phyloP scores from a whole-genome alignment of 2,329 filamentous ascomycete genomes.

The Exophiala sp. region DNA sequence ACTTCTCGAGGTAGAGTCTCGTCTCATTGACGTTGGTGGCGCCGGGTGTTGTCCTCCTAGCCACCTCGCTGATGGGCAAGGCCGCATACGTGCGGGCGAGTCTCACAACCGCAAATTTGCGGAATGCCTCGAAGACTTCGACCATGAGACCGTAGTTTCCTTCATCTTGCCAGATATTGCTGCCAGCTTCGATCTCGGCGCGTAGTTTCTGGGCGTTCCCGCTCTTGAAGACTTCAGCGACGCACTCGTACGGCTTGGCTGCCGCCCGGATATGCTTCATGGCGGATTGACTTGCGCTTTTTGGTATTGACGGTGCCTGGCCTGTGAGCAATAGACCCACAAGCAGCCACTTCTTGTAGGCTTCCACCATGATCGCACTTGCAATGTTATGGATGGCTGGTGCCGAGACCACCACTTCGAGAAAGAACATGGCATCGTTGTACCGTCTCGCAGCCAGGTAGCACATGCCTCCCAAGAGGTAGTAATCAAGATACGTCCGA shows the following conservation, averaged over 20 bases:
- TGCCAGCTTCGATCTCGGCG: constrained; percentile 57
- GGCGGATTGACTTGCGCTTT: constrained; percentile 49
- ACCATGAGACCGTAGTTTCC: constrained; percentile 65
- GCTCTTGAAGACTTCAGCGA: constrained; percentile 64
- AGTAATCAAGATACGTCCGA: constrained; percentile 56
- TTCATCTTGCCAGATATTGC: constrained; percentile 61
- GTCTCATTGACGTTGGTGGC: constrained; percentile 30
- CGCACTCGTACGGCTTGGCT: constrained; percentile 62
- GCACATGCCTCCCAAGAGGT: constrained; percentile 58
- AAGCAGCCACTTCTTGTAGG: constrained; percentile 87
- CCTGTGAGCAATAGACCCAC: constrained; percentile 67
- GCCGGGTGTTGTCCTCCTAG: constrained; percentile 33
- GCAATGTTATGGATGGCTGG: constrained; percentile 57
- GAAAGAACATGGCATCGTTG: constrained; percentile 55
- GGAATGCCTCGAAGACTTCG: constrained; percentile 64
- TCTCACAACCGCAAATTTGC: constrained; percentile 67
- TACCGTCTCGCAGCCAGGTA: constrained; percentile 59
- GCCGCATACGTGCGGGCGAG: constrained; percentile 67
- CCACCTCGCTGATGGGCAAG: constrained; percentile 49
- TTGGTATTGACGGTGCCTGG: constrained; percentile 50
- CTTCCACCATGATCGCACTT: constrained; percentile 77
- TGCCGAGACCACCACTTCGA: constrained; percentile 61
- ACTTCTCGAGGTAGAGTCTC: constrained; percentile 35
- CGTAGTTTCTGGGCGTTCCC: constrained; percentile 55
- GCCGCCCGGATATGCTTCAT: constrained; percentile 54